Evolutionary conservation across 177 flowering plant genomes (phyloP).

Genomic region (Vitis hybrid): DNA sequence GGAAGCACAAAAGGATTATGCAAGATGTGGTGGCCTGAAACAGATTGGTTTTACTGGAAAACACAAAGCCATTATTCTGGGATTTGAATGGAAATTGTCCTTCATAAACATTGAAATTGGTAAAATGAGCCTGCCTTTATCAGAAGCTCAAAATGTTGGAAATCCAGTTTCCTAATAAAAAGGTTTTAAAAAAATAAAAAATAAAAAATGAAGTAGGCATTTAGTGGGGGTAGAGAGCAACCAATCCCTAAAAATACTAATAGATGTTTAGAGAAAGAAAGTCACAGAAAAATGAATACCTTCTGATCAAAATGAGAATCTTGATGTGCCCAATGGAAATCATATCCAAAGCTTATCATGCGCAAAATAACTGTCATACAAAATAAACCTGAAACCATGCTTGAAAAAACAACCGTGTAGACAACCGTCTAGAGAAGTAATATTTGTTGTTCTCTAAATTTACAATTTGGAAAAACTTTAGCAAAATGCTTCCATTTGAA

Average conservation of each 20-base stretch:
- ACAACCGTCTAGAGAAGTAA: too few species aligned
- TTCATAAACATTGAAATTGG: not conserved
- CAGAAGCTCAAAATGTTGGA: not conserved
- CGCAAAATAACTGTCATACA: constrained; percentile 70
- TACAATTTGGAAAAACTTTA: not conserved
- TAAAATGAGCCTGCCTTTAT: not conserved
- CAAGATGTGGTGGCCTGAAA: not conserved
- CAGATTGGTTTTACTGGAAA: not conserved
- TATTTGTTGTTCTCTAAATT: too few species aligned
- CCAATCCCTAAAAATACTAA: not conserved
- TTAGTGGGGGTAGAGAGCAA: not conserved
- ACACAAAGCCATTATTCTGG: not conserved
- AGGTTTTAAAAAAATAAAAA: too few species aligned
- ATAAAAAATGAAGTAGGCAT: too few species aligned
- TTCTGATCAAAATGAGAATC: constrained; percentile 59
- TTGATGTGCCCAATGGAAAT: constrained; percentile 72
- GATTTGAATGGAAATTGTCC: not conserved
- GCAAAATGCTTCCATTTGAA: not conserved
- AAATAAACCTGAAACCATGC: constrained; percentile 1
- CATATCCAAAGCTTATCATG: constrained; percentile 98
- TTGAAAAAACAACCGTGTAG: not conserved
- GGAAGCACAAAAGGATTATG: not conserved
- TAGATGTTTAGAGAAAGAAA: not conserved
- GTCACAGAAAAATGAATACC: constrained; percentile 38
- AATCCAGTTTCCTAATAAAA: not conserved